These are phyloP conservation scores for Starmerella bombicola DNA, from an alignment of 805 yeast genomes.

Conservation along the genomic window DNA sequence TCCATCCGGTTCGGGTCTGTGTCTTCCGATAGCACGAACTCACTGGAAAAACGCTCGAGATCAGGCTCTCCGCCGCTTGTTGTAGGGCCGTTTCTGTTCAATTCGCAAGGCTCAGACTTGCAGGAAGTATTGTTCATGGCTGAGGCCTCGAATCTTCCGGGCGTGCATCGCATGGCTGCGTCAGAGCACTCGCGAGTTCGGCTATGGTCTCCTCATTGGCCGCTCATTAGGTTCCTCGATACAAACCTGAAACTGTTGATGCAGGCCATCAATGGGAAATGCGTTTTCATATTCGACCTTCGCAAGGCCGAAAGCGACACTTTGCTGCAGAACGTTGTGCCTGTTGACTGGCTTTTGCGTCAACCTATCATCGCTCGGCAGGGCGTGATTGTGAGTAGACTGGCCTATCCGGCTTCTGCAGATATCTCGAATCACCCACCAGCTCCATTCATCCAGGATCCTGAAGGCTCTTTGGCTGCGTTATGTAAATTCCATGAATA, in stretches of 20 bases:
- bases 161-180: constrained; percentile 20
- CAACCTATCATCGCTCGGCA: constrained; percentile 11
- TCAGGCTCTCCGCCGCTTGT: constrained; percentile 13
- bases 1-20: too few species aligned
- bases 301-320: constrained; percentile 1
- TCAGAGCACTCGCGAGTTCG: constrained; percentile 12
- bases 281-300: constrained; percentile 20
- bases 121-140: constrained; percentile 14
- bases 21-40: too few species aligned
- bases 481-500: constrained; percentile 27
- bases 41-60: constrained; percentile 14
- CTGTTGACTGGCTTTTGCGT: constrained; percentile 5
- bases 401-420: background rate
- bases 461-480: constrained; percentile 22
- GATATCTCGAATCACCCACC: background rate
- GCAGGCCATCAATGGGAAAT: constrained; percentile 13
- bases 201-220: constrained; percentile 14
- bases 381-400: constrained; percentile 15
- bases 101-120: constrained; percentile 9
- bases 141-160: constrained; percentile 17
- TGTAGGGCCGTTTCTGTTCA: constrained; percentile 17
- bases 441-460: constrained; percentile 21
- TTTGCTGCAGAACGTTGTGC: constrained; percentile 1
- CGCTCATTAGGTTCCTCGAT: constrained; percentile 4
- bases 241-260: constrained; percentile 11